phyloP scores from a whole-genome alignment of 2,329 filamentous ascomycete species.

The Dothideomycetes sp. region DNA sequence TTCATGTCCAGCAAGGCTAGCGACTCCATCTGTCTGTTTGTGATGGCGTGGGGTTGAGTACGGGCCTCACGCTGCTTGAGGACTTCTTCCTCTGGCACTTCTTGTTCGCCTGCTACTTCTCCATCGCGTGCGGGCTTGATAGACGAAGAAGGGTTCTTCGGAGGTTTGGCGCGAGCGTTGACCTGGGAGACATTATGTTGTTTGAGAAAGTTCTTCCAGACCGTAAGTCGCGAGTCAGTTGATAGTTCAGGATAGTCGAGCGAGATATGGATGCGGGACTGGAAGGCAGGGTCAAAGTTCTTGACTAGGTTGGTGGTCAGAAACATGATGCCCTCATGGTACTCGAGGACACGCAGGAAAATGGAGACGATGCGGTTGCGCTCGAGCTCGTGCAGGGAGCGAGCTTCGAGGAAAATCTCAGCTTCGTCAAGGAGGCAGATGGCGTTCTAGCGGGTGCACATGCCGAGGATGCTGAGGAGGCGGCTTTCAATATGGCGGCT shows the following conservation, averaged over 20 bases:
- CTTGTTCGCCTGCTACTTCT: background rate
- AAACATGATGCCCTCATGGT: slow-evolving; percentile 33
- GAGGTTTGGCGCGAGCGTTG: slow-evolving; percentile 11
- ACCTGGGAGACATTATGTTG: slow-evolving; percentile 16
- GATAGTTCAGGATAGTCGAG: slow-evolving; percentile 32
- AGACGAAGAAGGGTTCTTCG: slow-evolving; percentile 12
- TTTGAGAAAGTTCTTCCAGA: slow-evolving; percentile 36
- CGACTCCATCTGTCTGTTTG: slow-evolving; percentile 18
- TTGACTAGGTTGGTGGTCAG: slow-evolving; percentile 34
- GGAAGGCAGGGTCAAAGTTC: slow-evolving; percentile 34
- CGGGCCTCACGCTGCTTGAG: slow-evolving; percentile 7
- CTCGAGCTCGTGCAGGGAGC: slow-evolving; percentile 28
- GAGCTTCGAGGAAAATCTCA: slow-evolving; percentile 31
- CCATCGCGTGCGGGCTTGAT: slow-evolving; percentile 10
- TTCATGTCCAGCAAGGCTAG: slow-evolving; percentile 24
- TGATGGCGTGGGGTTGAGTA: slow-evolving; percentile 19
- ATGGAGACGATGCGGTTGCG: slow-evolving; percentile 36
- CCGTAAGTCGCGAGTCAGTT: slow-evolving; percentile 21
- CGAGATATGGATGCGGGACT: slow-evolving; percentile 34
- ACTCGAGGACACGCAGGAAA: slow-evolving; percentile 26
- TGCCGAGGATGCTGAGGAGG: slow-evolving; percentile 35
- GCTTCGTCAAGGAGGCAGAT: slow-evolving; percentile 43
- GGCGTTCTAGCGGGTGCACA: slow-evolving; percentile 40
- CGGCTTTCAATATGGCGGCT: slow-evolving; percentile 31
- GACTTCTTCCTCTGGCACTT: background rate